These are phyloP conservation scores for Kodamaea kakaduensis DNA, from an alignment of 805 yeast genomes.

Conservation along the genomic window DNA sequence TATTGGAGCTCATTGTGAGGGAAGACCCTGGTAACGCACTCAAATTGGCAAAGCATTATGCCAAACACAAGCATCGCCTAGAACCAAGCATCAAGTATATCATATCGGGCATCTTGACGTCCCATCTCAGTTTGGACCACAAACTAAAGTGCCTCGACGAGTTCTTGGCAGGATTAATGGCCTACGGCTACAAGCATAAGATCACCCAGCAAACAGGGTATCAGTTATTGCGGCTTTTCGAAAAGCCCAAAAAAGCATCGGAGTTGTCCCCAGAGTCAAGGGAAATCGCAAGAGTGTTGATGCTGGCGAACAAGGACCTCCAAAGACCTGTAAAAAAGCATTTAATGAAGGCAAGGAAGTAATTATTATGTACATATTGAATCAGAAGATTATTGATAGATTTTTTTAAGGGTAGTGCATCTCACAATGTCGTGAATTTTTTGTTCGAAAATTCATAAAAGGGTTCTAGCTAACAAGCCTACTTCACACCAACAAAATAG, in stretches of 20 bases:
- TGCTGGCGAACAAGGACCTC: conserved; percentile 6
- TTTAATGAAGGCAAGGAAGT: conserved; percentile 2
- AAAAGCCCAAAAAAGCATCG: conserved; percentile 1
- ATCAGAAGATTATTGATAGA: too few relatives aligned
- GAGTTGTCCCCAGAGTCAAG: conserved; percentile 1
- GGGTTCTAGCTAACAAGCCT: too few relatives aligned
- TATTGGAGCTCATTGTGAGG: conserved; percentile 25
- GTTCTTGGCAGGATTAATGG: conserved; percentile 16
- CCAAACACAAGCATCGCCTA: conserved; percentile 18
- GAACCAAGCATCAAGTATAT: conserved; percentile 16
- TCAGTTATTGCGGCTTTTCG: conserved; percentile 13
- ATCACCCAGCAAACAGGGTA: conserved; percentile 14
- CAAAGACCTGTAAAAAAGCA: conserved; percentile 7
- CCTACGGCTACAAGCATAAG: conserved; percentile 18
- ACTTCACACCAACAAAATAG: too few relatives aligned
- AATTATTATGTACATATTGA: neutral
- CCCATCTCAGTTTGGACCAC: conserved; percentile 16
- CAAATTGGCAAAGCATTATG: conserved; percentile 21
- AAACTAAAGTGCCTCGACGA: conserved; percentile 17
- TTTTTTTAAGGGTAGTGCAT: conserved; percentile 3
- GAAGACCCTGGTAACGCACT: conserved; percentile 25
- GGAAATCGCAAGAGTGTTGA: conserved; percentile 2
- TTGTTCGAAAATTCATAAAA: too few relatives aligned
- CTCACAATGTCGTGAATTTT: conserved; percentile 1
- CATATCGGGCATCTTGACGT: conserved; percentile 26